These are phyloP conservation scores for Lycium ferocissimum DNA, from an alignment of 257 asterid genomes.

Conservation along the genomic window DNA sequence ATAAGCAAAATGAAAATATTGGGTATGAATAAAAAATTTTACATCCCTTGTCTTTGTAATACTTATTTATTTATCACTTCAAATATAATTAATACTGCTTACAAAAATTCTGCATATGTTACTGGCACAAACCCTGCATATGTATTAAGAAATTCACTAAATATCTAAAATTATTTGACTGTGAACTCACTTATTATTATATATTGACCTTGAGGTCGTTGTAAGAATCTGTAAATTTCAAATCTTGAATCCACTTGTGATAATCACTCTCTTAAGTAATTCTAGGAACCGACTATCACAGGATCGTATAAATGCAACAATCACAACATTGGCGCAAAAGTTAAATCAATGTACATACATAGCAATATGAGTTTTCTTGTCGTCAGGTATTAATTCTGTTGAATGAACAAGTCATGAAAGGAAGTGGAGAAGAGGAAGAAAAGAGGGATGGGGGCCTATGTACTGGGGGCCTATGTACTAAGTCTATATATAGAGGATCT, in stretches of 20 bases:
- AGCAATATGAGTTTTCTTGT: neutral
- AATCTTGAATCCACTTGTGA: neutral
- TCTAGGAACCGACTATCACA: neutral
- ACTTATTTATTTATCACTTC: too few species aligned
- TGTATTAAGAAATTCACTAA: too few species aligned
- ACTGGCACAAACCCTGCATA: too few species aligned
- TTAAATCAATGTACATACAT: neutral
- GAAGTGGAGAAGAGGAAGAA: neutral
- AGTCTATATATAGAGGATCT: neutral
- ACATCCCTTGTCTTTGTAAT: too few species aligned
- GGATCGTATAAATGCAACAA: neutral
- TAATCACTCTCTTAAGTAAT: neutral
- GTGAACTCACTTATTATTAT: too few species aligned
- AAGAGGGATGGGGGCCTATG: neutral
- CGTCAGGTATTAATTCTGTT: neutral
- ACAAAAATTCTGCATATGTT: too few species aligned
- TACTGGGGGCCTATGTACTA: too few species aligned
- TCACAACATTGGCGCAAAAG: neutral
- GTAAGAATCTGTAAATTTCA: neutral
- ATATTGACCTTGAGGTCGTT: too few species aligned
- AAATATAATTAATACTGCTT: too few species aligned
- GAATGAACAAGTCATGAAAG: slow-evolving; percentile 24
- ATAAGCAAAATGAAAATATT: too few species aligned
- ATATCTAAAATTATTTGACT: neutral
- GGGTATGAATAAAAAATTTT: too few species aligned